Conservation (phyloP, 257 asterid genomes). For the Sherardia arvensis region DNA sequence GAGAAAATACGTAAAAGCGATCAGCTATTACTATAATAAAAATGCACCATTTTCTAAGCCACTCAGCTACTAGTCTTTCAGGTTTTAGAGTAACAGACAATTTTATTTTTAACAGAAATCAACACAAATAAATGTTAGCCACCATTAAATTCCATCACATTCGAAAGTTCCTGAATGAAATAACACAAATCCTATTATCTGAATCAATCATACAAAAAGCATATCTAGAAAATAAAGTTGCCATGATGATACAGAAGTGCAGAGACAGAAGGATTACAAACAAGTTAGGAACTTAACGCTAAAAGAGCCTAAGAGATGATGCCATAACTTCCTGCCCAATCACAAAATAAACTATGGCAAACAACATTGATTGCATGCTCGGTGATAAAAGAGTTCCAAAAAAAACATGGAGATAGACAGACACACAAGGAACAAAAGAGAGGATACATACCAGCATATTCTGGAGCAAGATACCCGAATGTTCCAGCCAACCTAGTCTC, state of each 20-base stretch:
- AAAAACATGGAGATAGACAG: background rate
- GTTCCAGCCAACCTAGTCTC: constrained; percentile 96
- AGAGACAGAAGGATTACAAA: background rate
- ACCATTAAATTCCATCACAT: background rate
- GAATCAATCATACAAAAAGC: background rate
- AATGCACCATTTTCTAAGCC: background rate
- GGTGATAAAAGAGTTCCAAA: background rate
- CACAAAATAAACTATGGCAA: background rate
- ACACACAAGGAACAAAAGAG: background rate
- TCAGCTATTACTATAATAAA: background rate
- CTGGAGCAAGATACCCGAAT: constrained; percentile 96
- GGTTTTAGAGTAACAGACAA: background rate
- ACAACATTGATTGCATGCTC: background rate
- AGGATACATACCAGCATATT: constrained; percentile 64
- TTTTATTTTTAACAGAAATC: background rate
- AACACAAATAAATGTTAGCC: background rate
- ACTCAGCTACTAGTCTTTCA: background rate
- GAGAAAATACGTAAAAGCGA: background rate
- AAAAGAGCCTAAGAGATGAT: background rate
- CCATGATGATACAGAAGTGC: background rate
- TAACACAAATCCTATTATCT: background rate
- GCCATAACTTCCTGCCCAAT: background rate
- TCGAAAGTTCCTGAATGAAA: background rate
- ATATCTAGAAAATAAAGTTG: background rate
- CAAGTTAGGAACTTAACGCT: too few species aligned